phyloP scores from a whole-genome alignment of 805 yeast species.

The Hanseniaspora osmophila region DNA sequence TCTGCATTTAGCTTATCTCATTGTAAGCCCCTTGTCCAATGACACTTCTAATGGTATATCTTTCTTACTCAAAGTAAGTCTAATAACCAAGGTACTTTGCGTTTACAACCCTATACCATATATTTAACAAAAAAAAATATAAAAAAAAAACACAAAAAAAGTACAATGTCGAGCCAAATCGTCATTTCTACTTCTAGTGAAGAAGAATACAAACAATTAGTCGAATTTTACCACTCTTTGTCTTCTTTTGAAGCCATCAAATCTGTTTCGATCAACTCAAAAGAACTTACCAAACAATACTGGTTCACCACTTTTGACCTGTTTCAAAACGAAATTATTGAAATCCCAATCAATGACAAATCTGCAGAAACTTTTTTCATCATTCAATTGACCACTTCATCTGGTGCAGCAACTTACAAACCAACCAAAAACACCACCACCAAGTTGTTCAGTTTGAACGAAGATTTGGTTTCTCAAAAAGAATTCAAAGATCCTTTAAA shows the following conservation, averaged over 20 bases:
- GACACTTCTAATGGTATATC: too few species aligned
- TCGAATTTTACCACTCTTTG: constrained; percentile 1
- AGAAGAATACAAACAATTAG: constrained; percentile 1
- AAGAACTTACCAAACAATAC: constrained; percentile 3
- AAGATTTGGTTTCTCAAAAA: not conserved
- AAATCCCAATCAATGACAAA: not conserved
- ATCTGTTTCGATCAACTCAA: not conserved
- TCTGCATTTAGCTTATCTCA: too few species aligned
- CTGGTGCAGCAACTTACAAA: not conserved
- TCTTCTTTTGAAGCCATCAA: not conserved
- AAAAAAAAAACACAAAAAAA: not conserved
- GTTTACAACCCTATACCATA: too few species aligned
- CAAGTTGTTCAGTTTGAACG: not conserved
- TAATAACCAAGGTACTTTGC: too few species aligned
- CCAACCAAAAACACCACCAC: not conserved
- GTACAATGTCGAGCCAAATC: constrained; percentile 3
- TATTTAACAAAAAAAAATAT: too few species aligned
- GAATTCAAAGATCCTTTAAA: constrained; percentile 2
- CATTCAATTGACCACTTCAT: constrained; percentile 3
- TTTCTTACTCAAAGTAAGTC: too few species aligned
- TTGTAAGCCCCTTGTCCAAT: too few species aligned
- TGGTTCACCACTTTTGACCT: constrained; percentile 5
- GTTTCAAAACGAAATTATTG: not conserved
- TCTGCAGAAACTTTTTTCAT: not conserved
- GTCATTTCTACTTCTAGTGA: constrained; percentile 2